Conservation (phyloP, 345 rosid genomes). For the Xanthoceras sorbifolium region DNA sequence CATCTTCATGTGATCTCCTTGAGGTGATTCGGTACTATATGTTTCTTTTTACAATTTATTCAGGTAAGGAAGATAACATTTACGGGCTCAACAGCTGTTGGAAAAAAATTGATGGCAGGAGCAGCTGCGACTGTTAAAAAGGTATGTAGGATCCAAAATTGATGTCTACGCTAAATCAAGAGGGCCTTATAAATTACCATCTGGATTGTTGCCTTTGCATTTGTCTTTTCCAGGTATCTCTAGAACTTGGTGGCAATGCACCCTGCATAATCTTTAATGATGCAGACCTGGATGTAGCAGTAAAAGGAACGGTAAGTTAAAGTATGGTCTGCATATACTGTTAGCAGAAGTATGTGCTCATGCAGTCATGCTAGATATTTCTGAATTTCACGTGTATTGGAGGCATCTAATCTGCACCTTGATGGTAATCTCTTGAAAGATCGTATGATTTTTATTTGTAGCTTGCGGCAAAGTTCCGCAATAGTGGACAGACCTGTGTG, state of each 20-base stretch:
- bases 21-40: background rate
- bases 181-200: conserved; percentile 2
- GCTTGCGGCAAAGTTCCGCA: conserved; percentile 96
- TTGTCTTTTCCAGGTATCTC: conserved; percentile 57
- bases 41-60: conserved; percentile 27
- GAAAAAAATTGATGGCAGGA: conserved; percentile 96
- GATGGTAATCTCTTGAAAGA: background rate
- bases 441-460: conserved; percentile 37
- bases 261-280: conserved; percentile 97
- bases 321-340: background rate
- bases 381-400: background rate
- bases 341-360: background rate
- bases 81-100: conserved; percentile 96
- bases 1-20: conserved; percentile 13
- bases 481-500: conserved; percentile 97
- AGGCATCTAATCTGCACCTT: background rate
- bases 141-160: conserved; percentile 42
- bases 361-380: background rate
- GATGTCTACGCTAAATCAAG: background rate
- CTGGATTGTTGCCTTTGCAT: conserved; percentile 22
- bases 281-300: conserved; percentile 90
- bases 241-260: conserved; percentile 98
- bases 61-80: conserved; percentile 95
- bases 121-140: conserved; percentile 92
- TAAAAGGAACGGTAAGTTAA: conserved; percentile 88